Conservation (phyloP, 23 red algal species). For the Gracilariopsis chorda region DNA sequence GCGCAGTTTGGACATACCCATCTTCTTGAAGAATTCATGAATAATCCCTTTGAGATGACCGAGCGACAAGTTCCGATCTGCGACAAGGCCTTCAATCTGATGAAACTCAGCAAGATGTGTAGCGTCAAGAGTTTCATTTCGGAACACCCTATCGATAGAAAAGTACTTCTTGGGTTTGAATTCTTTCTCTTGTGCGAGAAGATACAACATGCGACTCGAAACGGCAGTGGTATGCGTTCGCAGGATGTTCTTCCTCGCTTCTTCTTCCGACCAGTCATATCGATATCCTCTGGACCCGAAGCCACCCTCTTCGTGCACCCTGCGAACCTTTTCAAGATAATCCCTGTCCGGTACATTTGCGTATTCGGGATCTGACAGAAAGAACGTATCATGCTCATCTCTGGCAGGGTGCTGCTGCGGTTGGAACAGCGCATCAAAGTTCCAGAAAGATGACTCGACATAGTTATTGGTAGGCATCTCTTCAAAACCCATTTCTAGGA, state of each 20-base stretch:
- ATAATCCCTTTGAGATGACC: constrained; percentile 93
- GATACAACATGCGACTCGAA: constrained; percentile 88
- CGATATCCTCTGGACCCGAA: constrained; percentile 94
- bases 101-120: constrained; percentile 98
- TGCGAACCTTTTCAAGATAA: constrained; percentile 81
- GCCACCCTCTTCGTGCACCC: constrained; percentile 73
- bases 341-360: constrained; percentile 56
- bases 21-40: constrained; percentile 89
- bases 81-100: constrained; percentile 96
- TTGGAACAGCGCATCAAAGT: constrained; percentile 99
- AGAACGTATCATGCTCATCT: constrained; percentile 99
- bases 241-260: constrained; percentile 88
- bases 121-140: constrained; percentile 97
- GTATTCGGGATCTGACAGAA: constrained; percentile 80
- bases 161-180: constrained; percentile 91
- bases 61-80: constrained; percentile 80
- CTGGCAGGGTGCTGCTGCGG: constrained; percentile 98
- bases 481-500: constrained; percentile 96
- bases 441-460: constrained; percentile 97
- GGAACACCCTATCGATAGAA: constrained; percentile 97
- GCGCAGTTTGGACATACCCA: constrained; percentile 90
- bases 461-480: constrained; percentile 95
- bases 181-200: constrained; percentile 46
- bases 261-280: constrained; percentile 83
- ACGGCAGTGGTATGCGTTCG: constrained; percentile 98